Evolutionary conservation across 257 asterid genomes (phyloP), one percentile per base, ranked within the genome.

Genomic region (Jaltomata sinuosa): DNA sequence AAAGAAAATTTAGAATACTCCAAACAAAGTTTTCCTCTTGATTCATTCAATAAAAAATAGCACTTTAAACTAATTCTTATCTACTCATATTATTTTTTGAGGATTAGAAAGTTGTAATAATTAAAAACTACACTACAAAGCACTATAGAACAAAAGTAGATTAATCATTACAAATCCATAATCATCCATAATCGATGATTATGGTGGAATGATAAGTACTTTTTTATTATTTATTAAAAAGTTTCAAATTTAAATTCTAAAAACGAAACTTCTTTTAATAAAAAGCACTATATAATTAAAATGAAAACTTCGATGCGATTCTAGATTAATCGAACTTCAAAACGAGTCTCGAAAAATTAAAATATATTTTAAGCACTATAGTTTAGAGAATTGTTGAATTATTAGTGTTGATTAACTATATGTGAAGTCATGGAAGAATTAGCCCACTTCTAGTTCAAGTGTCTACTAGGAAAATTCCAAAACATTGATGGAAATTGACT

Each of bases 21-120:
- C 61, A 76, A 76, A 47, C 81, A 42, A 14, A 72, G 21, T 72
- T 72, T 57, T 29, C 80, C 36, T 72, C 36, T 72, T 45, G 62
- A 77, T 47, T 19, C 18, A 77, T 49, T 49, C 78, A 31, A 15
- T 64, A 49, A 25, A 64, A 76, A 49, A 8, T 14, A 77, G 16
- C 29, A 29, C 19, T 27, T 47, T 8, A 49, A 14, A 29, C 29
- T 16, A 77, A 77, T 77, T 49, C 45, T 49, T 77, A 77, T 77
- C 62, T 49, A 49, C 82, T 77, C 82, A 49, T 77, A 45, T 25
- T 34, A 9, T 68, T 34, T 64, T 27, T 16, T 15, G 4, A 77
- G 27, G 29, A 49, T 2, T 77, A 77, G 0, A 27, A 77, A 29
- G 6, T 29, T 29, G 81, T 76, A 15, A 76, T 45, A 15, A 49